phyloP scores from a whole-genome alignment of 2,329 filamentous ascomycete species.

The Penicillium sp. region DNA sequence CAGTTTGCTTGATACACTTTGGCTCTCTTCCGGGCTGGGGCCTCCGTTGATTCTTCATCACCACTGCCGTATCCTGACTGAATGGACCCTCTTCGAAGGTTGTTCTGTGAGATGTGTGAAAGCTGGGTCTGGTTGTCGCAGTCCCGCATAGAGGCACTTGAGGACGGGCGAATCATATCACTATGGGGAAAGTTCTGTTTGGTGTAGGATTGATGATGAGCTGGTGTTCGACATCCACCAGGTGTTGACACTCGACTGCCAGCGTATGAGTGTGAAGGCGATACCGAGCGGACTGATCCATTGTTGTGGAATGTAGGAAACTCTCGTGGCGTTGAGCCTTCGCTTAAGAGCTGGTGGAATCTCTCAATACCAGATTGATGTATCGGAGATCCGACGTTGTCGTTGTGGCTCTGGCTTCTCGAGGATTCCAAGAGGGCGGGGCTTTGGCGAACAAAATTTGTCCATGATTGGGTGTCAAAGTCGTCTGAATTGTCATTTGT shows the following conservation, averaged over 20 bases:
- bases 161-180: constrained; percentile 57
- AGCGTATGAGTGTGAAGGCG: constrained; percentile 38
- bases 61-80: constrained; percentile 67
- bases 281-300: constrained; percentile 37
- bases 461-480: constrained; percentile 75
- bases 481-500: constrained; percentile 58
- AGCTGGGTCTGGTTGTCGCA: constrained; percentile 30
- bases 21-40: constrained; percentile 70
- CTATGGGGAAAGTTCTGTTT: constrained; percentile 33
- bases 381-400: constrained; percentile 34
- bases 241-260: constrained; percentile 42
- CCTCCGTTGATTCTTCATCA: constrained; percentile 63
- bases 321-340: constrained; percentile 45
- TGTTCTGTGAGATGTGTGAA: constrained; percentile 21
- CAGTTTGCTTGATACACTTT: constrained; percentile 72
- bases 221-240: constrained; percentile 24
- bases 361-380: constrained; percentile 45
- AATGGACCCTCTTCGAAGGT: constrained; percentile 37
- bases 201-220: constrained; percentile 28
- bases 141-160: constrained; percentile 55
- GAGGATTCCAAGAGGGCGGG: constrained; percentile 44
- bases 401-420: constrained; percentile 23
- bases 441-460: constrained; percentile 70
- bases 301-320: constrained; percentile 30
- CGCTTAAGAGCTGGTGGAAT: constrained; percentile 46